Evolutionary conservation across 129 eudicot species (phyloP).

Genomic region (Flaveria bidentis): DNA sequence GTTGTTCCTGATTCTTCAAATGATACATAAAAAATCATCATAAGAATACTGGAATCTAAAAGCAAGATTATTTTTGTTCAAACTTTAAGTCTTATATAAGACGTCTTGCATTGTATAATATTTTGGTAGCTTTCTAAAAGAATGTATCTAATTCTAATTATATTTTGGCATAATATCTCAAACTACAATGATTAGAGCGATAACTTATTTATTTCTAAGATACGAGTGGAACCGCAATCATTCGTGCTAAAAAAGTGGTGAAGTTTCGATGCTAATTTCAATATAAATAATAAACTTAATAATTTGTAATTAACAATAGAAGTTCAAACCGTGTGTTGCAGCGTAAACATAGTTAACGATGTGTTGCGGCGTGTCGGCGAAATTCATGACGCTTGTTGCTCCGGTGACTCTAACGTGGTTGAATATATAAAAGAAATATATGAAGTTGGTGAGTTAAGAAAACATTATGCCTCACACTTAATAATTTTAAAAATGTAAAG

Average conservation of each 20-base stretch:
- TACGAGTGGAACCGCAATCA: conserved; percentile 27
- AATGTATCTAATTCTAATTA: neutral
- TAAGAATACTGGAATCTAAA: neutral
- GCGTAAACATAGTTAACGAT: neutral
- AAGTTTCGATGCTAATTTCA: conserved; percentile 16
- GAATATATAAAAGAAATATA: too few species aligned
- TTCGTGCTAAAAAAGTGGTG: conserved; percentile 15
- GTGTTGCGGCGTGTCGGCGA: too few species aligned
- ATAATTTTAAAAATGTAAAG: too few species aligned
- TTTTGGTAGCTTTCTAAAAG: neutral
- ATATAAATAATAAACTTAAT: neutral
- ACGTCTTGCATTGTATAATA: neutral
- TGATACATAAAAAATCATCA: neutral
- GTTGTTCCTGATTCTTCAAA: neutral
- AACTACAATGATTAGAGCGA: conserved; percentile 16
- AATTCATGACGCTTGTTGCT: too few species aligned
- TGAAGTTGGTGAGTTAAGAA: too few species aligned
- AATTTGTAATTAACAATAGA: neutral
- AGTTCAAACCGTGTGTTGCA: too few species aligned
- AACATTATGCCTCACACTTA: too few species aligned
- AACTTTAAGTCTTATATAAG: neutral
- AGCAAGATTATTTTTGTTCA: neutral
- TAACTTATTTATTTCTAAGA: conserved; percentile 14
- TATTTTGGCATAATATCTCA: neutral
- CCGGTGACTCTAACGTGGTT: too few species aligned